Percentiles rank a stretch among this genome's conserved stretches.
Evolutionary conservation across 352 stramenopile genomes (phyloP).

Genomic region (Phytophthora podocarpi): DNA sequence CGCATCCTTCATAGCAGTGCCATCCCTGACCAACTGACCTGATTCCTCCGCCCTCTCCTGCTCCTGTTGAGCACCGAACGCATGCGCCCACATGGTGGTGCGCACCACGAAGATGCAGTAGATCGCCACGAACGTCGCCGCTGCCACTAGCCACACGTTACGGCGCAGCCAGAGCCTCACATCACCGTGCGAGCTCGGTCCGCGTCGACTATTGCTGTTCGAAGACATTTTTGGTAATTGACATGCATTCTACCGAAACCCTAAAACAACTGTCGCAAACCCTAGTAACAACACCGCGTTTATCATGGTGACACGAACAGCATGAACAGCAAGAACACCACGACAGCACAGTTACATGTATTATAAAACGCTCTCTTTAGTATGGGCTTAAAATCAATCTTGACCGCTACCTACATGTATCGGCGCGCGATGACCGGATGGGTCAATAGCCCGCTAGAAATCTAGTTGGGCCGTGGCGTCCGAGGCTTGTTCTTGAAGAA

Average conservation of each 20-base stretch:
- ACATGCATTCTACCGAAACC: too few species aligned
- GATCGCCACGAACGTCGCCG: constrained; percentile 32
- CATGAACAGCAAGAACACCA: too few species aligned
- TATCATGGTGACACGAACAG: too few species aligned
- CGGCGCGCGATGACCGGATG: background rate
- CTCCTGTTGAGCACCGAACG: constrained; percentile 7
- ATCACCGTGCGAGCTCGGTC: background rate
- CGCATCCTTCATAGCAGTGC: constrained; percentile 18
- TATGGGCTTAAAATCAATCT: too few species aligned
- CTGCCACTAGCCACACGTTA: constrained; percentile 34
- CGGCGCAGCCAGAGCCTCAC: constrained; percentile 28
- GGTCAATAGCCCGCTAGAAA: background rate
- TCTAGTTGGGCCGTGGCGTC: constrained; percentile 26
- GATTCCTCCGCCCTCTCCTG: constrained; percentile 7
- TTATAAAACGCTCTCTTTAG: too few species aligned
- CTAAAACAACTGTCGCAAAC: too few species aligned
- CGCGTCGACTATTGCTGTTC: constrained; percentile 6
- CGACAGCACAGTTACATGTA: too few species aligned
- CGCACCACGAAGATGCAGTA: constrained; percentile 49
- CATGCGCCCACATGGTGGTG: constrained; percentile 34
- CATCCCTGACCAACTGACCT: constrained; percentile 1
- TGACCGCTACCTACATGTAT: background rate
- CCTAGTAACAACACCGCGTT: too few species aligned
- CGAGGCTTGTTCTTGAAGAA: constrained; percentile 52
- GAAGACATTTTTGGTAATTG: constrained; percentile 4